These are phyloP conservation scores for Lindgomyces ingoldianus DNA, from an alignment of 495 filamentous ascomycete species.

Conservation along the genomic window DNA sequence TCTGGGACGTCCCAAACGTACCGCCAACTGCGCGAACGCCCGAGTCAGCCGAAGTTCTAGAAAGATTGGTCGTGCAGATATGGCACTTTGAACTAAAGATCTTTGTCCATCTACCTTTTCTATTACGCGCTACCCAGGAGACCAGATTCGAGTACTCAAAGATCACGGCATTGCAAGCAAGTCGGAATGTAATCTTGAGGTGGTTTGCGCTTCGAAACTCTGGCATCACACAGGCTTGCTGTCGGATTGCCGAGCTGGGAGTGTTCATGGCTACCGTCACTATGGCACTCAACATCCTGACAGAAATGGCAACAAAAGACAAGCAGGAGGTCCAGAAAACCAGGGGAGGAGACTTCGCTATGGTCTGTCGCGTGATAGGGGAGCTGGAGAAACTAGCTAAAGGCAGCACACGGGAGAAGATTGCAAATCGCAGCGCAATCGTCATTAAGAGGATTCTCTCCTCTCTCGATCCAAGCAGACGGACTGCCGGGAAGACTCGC, in stretches of 20 bases:
- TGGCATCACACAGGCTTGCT: constrained; percentile 29
- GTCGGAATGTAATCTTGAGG: constrained; percentile 26
- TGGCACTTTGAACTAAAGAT: constrained; percentile 35
- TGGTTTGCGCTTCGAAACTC: constrained; percentile 34
- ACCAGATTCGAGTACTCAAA: constrained; percentile 33
- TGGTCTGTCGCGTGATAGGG: constrained; percentile 28
- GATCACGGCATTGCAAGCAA: constrained; percentile 27
- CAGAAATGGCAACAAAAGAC: constrained; percentile 32
- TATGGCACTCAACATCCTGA: constrained; percentile 26
- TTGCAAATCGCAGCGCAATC: constrained; percentile 20
- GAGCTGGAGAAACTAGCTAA: constrained; percentile 34
- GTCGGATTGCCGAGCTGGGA: constrained; percentile 20
- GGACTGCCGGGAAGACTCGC: background rate
- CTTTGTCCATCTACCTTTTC: constrained; percentile 29
- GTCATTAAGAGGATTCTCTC: constrained; percentile 27
- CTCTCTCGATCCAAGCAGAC: constrained; percentile 19
- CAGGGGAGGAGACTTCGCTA: constrained; percentile 27
- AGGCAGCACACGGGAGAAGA: constrained; percentile 27
- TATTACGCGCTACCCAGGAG: constrained; percentile 22
- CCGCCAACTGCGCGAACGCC: constrained; percentile 19
- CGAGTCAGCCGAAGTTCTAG: constrained; percentile 21
- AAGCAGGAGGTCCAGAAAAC: constrained; percentile 24
- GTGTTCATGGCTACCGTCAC: constrained; percentile 34
- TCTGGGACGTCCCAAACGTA: constrained; percentile 32
- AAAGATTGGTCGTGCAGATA: constrained; percentile 24